Conservation (phyloP, 345 rosid species). For the Geranium rotundifolium region DNA sequence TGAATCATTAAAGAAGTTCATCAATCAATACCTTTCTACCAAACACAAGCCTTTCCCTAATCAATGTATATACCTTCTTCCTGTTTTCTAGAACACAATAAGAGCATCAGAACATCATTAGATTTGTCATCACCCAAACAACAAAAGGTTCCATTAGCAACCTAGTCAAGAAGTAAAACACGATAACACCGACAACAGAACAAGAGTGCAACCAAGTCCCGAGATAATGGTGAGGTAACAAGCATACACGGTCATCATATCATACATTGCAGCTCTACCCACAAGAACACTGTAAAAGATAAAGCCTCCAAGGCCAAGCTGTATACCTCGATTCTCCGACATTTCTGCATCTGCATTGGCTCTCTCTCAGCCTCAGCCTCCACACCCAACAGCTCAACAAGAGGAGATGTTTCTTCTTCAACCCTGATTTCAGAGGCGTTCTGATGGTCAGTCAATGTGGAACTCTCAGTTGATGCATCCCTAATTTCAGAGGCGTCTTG, state of each 20-base stretch:
- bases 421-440: conserved; percentile 15
- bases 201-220: conserved; percentile 95
- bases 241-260: conserved; percentile 93
- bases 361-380: conserved; percentile 34
- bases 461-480: conserved; percentile 40
- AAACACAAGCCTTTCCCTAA: conserved; percentile 8
- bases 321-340: conserved; percentile 42
- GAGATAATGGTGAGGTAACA: conserved; percentile 93
- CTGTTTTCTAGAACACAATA: background rate
- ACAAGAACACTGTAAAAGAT: conserved; percentile 96
- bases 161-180: conserved; percentile 89
- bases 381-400: conserved; percentile 47
- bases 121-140: conserved; percentile 67
- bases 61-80: conserved; percentile 7
- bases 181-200: conserved; percentile 64
- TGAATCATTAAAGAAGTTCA: background rate
- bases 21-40: conserved; percentile 4
- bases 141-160: conserved; percentile 87
- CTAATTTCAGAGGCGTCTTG: conserved; percentile 23
- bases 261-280: conserved; percentile 99
- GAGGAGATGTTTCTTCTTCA: conserved; percentile 74
- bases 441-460: conserved; percentile 17
- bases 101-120: conserved; percentile 57
- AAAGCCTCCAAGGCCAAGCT: conserved; percentile 95
- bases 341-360: conserved; percentile 16